Evolutionary conservation across 805 yeast species (phyloP).

Genomic region (Lachancea mirantina): DNA sequence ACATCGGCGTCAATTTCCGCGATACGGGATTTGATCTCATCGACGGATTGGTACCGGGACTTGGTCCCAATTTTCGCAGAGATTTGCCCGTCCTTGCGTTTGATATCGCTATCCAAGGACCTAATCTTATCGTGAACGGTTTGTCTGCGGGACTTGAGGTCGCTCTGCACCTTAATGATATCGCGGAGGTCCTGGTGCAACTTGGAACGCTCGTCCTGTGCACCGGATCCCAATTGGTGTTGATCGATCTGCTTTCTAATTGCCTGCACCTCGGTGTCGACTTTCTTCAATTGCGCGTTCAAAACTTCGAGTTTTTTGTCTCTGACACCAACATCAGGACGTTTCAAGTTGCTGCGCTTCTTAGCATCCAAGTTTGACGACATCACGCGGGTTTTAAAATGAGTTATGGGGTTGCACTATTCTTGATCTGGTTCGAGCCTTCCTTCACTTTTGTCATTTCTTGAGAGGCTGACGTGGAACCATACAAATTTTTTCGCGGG

Average conservation of each 20-base stretch:
- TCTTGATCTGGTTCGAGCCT: too few relatives aligned
- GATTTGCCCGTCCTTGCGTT: conserved; percentile 70
- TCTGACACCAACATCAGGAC: conserved; percentile 63
- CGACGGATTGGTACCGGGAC: conserved; percentile 60
- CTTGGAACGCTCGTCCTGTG: conserved; percentile 47
- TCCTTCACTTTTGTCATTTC: too few relatives aligned
- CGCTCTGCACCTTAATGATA: conserved; percentile 41
- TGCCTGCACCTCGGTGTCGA: conserved; percentile 48
- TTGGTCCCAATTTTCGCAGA: conserved; percentile 38
- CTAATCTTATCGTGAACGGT: conserved; percentile 58
- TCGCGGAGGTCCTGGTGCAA: conserved; percentile 42
- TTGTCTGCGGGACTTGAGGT: conserved; percentile 40
- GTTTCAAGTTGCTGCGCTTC: conserved; percentile 39
- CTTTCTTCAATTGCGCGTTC: conserved; percentile 54
- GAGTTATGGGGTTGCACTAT: too few relatives aligned
- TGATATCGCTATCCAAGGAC: conserved; percentile 58
- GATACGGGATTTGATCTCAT: conserved; percentile 64
- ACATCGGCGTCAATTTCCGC: conserved; percentile 62
- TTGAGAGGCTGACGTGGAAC: too few relatives aligned
- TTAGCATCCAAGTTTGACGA: conserved; percentile 5
- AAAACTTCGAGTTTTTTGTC: conserved; percentile 51
- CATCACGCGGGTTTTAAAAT: too few relatives aligned
- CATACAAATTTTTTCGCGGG: too few relatives aligned
- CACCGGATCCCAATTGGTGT: conserved; percentile 40
- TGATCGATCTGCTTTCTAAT: conserved; percentile 49